Percentiles rank a stretch among this genome's conserved stretches.
These are phyloP conservation scores for Tylopilus orsonianus DNA, from an alignment of 1,284 basidiomycete genomes.

Conservation along the genomic window DNA sequence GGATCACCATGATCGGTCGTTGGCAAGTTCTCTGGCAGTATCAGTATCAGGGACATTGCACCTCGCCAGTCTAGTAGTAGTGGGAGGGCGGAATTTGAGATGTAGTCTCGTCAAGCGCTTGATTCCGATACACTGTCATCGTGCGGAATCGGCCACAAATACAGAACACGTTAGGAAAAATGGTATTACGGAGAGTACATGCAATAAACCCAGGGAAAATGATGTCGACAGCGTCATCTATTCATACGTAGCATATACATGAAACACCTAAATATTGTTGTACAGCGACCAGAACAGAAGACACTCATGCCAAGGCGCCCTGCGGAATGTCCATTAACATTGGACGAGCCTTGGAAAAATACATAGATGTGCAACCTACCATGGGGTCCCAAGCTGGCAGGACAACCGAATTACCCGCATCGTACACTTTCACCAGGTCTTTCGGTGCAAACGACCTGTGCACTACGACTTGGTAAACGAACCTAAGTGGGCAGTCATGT, in stretches of 20 bases:
- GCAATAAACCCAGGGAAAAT: neutral
- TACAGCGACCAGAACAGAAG: neutral
- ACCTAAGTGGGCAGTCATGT: slow-evolving; percentile 41
- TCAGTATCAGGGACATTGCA: too few species aligned
- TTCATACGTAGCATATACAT: neutral
- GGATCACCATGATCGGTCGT: too few species aligned
- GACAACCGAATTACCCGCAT: slow-evolving; percentile 60
- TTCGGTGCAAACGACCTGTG: slow-evolving; percentile 77
- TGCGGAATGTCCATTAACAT: slow-evolving; percentile 11
- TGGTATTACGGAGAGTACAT: neutral
- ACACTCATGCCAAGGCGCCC: slow-evolving; percentile 35
- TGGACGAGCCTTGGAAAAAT: neutral
- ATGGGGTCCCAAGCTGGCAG: slow-evolving; percentile 90
- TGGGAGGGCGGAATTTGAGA: too few species aligned
- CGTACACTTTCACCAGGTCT: slow-evolving; percentile 80
- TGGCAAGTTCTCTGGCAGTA: too few species aligned
- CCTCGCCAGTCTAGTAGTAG: too few species aligned
- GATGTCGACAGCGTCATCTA: neutral
- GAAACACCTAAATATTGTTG: neutral
- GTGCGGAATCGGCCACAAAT: too few species aligned
- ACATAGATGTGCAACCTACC: slow-evolving; percentile 46
- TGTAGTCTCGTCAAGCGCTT: too few species aligned
- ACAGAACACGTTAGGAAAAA: too few species aligned
- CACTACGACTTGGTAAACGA: slow-evolving; percentile 87
- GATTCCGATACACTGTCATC: too few species aligned